phyloP scores from a whole-genome alignment of 495 filamentous ascomycete genomes.

The Achaetomiella virescens region DNA sequence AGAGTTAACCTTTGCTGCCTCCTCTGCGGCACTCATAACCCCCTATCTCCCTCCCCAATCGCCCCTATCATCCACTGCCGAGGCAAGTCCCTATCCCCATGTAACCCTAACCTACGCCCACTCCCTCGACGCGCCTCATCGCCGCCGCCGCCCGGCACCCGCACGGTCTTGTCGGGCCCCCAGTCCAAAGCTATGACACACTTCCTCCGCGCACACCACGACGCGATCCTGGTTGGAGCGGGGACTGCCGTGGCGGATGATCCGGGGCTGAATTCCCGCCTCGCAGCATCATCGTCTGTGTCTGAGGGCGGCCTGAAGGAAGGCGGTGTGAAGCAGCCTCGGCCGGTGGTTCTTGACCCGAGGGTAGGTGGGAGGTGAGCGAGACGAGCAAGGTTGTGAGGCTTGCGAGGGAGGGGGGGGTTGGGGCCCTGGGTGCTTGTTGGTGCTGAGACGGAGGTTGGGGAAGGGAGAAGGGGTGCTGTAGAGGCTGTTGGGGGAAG shows the following conservation, averaged over 20 bases:
- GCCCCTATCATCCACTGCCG: not conserved
- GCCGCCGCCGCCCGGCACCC: constrained; percentile 66
- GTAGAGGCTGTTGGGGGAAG: constrained; percentile 36
- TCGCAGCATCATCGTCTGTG: not conserved
- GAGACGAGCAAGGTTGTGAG: constrained; percentile 55
- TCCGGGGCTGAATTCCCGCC: constrained; percentile 66
- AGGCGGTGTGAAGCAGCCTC: constrained; percentile 49
- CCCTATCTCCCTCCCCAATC: constrained; percentile 9
- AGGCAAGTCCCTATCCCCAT: constrained; percentile 19
- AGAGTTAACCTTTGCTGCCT: constrained; percentile 8
- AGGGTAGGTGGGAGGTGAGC: constrained; percentile 57
- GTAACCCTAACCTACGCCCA: constrained; percentile 79
- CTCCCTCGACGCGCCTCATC: constrained; percentile 79
- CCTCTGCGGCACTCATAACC: constrained; percentile 4
- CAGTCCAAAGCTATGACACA: constrained; percentile 88
- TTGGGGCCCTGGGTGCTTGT: constrained; percentile 66
- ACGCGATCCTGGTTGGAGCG: constrained; percentile 78
- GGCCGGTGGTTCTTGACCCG: constrained; percentile 76
- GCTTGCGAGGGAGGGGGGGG: constrained; percentile 59
- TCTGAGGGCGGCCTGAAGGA: not conserved
- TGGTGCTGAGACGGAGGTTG: constrained; percentile 14
- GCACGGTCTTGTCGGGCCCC: constrained; percentile 72
- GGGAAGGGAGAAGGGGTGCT: constrained; percentile 20
- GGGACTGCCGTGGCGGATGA: constrained; percentile 81
- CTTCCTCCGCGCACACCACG: constrained; percentile 72